Base-by-base conservation (phyloP, 768 basidiomycete species). In the Boletus tylopilopsis region DNA sequence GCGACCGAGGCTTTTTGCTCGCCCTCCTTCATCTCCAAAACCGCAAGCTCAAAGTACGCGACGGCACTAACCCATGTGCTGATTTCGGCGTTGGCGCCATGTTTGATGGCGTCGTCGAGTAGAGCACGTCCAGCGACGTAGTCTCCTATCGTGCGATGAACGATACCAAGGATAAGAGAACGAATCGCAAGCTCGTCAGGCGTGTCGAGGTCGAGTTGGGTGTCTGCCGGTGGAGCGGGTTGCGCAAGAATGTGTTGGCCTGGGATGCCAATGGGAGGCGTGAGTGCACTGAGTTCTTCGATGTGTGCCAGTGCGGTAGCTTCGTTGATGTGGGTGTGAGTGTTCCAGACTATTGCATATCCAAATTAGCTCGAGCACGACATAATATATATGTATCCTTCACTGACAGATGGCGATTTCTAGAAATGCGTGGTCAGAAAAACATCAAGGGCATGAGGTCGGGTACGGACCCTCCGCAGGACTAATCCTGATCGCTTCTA, bases 321-420 rank as follows among this genome's bases (percentile, higher is more conserved):
- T 16, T 72, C 67, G 8, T 74, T 70, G 37, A 87, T 76, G 4
- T 85, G 79, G n/a, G 77, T 64, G 60, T 89, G 84, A 1, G 76
- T 83, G 60, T 90, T 91, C 88, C 89, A 90, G 67, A 90, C 87
- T 88, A 47, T 39, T 3, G 48, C 12, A 33, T 13, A 42, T 19
- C 8, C 30, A 51, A 11, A 45, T 56, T 22, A 62, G 55, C 40
- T 0, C 25, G 21, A 21, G 24, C 25, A 27, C 12, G 19, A 30
- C 3, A 6, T 10, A 18, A 37, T 15, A 21, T 12, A 22, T n/a
- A n/a, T n/a, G n/a, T 27, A 30, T 25, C 33, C 21, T n/a, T 18
- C 10, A 72, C 82, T 55, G 59, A 89, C 87, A 89, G 43, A 90
- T 76, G 2, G 70, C 83, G 24, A 91, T 73, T 62, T 90, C 89